Evolutionary conservation across 345 rosid species (phyloP).

Genomic region (Gossypium raimondii): DNA sequence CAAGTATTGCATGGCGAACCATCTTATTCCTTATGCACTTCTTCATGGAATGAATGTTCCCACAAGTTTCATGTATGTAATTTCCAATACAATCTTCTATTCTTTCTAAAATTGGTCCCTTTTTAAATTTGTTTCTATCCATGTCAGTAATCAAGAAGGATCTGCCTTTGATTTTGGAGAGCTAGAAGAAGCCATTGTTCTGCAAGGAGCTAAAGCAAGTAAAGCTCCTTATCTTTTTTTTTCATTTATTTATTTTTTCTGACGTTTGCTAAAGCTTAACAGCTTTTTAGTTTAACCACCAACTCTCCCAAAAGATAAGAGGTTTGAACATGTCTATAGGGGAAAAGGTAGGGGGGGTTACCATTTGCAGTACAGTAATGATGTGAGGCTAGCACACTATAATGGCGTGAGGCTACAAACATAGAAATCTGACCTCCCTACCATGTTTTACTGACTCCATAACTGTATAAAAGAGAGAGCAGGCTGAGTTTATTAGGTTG

Average conservation of each 20-base stretch:
- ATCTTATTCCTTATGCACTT: constrained; percentile 63
- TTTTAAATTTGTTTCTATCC: not conserved
- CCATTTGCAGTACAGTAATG: constrained; percentile 59
- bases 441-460: constrained; percentile 37
- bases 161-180: constrained; percentile 89
- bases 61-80: constrained; percentile 57
- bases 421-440: constrained; percentile 41
- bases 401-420: constrained; percentile 70
- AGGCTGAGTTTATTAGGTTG: constrained; percentile 1
- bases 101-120: constrained; percentile 1
- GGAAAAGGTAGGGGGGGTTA: constrained; percentile 19
- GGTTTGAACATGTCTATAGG: constrained; percentile 48
- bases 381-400: constrained; percentile 45
- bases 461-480: constrained; percentile 30
- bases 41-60: constrained; percentile 66
- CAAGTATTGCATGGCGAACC: constrained; percentile 64
- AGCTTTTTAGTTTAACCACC: constrained; percentile 24
- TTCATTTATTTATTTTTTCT: constrained; percentile 24
- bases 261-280: constrained; percentile 44
- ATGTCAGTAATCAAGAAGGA: constrained; percentile 65
- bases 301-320: constrained; percentile 29
- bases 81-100: constrained; percentile 7
- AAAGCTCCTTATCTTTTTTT: constrained; percentile 31
- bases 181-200: constrained; percentile 93
- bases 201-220: constrained; percentile 83